These are phyloP conservation scores for Acephala macrosclerotiorum DNA, from an alignment of 2,329 filamentous ascomycete species.

Conservation along the genomic window DNA sequence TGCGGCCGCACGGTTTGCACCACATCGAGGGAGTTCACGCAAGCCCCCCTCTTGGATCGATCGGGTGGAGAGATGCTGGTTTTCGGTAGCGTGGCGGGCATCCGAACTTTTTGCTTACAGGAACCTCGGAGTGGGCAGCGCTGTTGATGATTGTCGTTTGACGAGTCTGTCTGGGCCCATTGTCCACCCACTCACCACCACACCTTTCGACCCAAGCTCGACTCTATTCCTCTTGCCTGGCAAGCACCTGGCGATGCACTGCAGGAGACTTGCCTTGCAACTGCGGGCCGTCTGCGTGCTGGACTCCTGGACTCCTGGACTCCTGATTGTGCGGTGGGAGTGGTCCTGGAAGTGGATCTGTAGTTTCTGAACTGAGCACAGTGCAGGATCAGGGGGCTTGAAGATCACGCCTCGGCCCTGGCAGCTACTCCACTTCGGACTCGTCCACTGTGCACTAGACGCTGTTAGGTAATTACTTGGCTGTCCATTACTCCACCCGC, in stretches of 20 bases:
- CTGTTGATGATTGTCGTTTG: slow-evolving; percentile 2
- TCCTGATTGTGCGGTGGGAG: neutral
- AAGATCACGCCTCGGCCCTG: slow-evolving; percentile 15
- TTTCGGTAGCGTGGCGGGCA: neutral
- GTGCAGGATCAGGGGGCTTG: slow-evolving; percentile 18
- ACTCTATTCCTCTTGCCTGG: neutral
- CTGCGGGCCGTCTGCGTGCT: slow-evolving; percentile 5
- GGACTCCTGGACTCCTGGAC: slow-evolving; percentile 2
- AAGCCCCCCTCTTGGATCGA: neutral
- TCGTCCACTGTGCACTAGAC: neutral
- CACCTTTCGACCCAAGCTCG: neutral
- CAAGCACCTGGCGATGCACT: neutral
- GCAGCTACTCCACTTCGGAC: slow-evolving; percentile 3
- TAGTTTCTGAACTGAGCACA: neutral
- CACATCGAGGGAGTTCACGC: neutral
- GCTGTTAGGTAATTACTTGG: slow-evolving; percentile 9
- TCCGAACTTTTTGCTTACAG: neutral
- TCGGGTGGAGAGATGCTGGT: neutral
- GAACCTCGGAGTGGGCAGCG: slow-evolving; percentile 6
- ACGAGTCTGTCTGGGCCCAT: neutral
- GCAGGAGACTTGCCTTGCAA: slow-evolving; percentile 7
- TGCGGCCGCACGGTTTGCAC: slow-evolving; percentile 9
- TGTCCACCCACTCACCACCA: neutral
- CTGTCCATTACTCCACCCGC: neutral
- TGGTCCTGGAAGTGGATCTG: neutral